Percentiles rank a stretch among this genome's conserved stretches.
Conservation (phyloP, 2,329 filamentous ascomycete genomes). For the Sclerotinia trifoliorum region DNA sequence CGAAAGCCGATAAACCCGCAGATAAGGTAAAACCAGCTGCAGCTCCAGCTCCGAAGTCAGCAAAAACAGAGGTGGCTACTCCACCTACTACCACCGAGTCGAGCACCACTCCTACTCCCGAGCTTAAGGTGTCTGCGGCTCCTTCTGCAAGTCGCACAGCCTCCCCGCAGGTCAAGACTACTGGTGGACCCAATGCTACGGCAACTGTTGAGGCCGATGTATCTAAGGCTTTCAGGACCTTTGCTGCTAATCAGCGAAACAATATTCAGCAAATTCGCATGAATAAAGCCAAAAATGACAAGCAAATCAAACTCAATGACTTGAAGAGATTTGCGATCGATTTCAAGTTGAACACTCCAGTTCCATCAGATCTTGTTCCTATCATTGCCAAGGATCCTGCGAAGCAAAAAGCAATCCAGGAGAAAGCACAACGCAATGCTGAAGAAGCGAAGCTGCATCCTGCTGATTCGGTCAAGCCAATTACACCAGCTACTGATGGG, state of each 20-base stretch:
- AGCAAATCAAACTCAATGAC: slow-evolving; percentile 89
- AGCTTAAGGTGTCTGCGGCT: slow-evolving; percentile 37
- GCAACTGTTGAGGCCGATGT: slow-evolving; percentile 62
- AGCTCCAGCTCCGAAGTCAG: slow-evolving; percentile 34
- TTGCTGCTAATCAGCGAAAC: slow-evolving; percentile 57
- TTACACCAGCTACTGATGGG: slow-evolving; percentile 48
- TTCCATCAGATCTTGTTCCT: slow-evolving; percentile 85
- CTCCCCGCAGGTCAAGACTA: slow-evolving; percentile 37
- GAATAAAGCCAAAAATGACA: slow-evolving; percentile 68
- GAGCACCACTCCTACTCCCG: slow-evolving; percentile 30
- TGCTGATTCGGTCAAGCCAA: slow-evolving; percentile 45
- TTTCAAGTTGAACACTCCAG: slow-evolving; percentile 92
- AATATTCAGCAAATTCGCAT: slow-evolving; percentile 56
- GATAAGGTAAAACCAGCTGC: slow-evolving; percentile 34
- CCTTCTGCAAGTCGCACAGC: slow-evolving; percentile 40
- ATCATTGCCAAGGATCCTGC: slow-evolving; percentile 96
- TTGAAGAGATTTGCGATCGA: slow-evolving; percentile 90
- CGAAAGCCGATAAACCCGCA: slow-evolving; percentile 43
- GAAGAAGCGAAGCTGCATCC: slow-evolving; percentile 55
- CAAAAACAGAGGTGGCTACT: slow-evolving; percentile 34
- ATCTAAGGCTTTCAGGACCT: slow-evolving; percentile 61
- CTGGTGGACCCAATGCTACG: slow-evolving; percentile 51
- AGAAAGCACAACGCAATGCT: slow-evolving; percentile 76
- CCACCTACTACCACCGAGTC: slow-evolving; percentile 37
- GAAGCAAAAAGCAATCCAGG: slow-evolving; percentile 91